A percentile compares a stretch with the other conserved stretches of the same genome.
These are phyloP conservation scores for Leishmania gerbilli DNA, from an alignment of 208 protist species.

Conservation along the genomic window DNA sequence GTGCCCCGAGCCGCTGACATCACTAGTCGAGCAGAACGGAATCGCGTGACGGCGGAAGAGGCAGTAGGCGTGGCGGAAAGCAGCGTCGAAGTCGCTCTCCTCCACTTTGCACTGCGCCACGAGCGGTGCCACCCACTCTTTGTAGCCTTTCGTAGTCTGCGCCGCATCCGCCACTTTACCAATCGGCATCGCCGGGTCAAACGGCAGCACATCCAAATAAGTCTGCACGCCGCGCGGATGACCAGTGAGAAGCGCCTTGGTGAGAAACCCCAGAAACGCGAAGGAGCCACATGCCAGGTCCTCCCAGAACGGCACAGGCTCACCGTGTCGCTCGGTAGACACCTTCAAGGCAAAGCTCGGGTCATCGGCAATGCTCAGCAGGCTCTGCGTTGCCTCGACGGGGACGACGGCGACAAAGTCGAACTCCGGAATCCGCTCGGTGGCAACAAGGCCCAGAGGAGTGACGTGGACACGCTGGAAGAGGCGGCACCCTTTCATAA, in stretches of 20 bases:
- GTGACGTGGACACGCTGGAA: constrained; percentile 89
- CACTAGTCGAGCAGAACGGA: constrained; percentile 78
- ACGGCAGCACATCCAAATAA: constrained; percentile 85
- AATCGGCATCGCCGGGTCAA: constrained; percentile 77
- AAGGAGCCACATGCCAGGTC: constrained; percentile 81
- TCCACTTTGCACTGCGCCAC: constrained; percentile 58
- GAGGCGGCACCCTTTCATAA: constrained; percentile 83
- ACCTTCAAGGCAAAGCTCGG: constrained; percentile 67
- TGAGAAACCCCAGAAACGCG: constrained; percentile 70
- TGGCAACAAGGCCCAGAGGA: constrained; percentile 72
- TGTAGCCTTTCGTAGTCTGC: constrained; percentile 69
- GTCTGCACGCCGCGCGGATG: constrained; percentile 73
- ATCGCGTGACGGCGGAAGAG: constrained; percentile 86
- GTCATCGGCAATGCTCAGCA: constrained; percentile 67
- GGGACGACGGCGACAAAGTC: constrained; percentile 89
- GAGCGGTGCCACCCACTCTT: constrained; percentile 55
- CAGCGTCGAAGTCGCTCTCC: constrained; percentile 64
- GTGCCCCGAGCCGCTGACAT: constrained; percentile 57
- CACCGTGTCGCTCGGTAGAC: constrained; percentile 60
- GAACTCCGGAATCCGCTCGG: constrained; percentile 77
- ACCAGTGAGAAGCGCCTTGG: constrained; percentile 66
- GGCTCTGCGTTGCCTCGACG: constrained; percentile 72
- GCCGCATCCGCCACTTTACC: constrained; percentile 63
- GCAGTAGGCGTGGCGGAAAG: constrained; percentile 82
- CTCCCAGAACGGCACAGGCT: constrained; percentile 76